Percentiles rank a stretch among this genome's conserved stretches.
Evolutionary conservation across 208 protist genomes (phyloP).

Genomic region (Trichomonas vaginalis): DNA sequence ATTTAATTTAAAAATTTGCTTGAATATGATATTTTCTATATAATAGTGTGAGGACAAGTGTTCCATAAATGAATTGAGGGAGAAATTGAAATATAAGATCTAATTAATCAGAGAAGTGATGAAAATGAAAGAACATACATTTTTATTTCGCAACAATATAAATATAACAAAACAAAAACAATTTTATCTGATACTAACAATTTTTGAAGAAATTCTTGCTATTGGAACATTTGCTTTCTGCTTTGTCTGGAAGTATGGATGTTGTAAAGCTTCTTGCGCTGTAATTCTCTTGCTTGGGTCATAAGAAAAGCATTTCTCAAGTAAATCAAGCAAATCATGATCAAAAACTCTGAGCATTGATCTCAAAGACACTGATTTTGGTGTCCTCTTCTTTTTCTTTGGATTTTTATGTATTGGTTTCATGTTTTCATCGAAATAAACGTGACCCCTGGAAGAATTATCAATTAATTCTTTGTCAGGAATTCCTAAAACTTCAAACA

Average conservation of each 20-base stretch:
- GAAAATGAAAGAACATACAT: no score
- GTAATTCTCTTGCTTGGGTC: not conserved
- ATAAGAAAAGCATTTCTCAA: not conserved
- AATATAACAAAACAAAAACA: no score
- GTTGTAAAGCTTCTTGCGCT: not conserved
- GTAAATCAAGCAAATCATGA: not conserved
- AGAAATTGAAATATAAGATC: no score
- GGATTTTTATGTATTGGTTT: not conserved
- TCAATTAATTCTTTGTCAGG: constrained; percentile 19
- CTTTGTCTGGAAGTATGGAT: not conserved
- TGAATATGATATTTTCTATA: no score
- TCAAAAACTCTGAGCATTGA: not conserved
- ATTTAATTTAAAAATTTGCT: no score
- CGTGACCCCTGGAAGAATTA: not conserved
- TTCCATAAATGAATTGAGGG: no score
- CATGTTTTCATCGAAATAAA: not conserved
- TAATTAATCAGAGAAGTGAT: no score
- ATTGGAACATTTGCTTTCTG: not conserved
- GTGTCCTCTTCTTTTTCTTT: not conserved
- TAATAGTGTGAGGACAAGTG: no score
- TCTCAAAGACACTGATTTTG: not conserved
- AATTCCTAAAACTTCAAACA: constrained; percentile 27
- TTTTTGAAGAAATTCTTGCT: no score
- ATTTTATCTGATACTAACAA: no score
- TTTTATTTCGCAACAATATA: no score